phyloP scores from a whole-genome alignment of 371 early-diverging fungal genomes.

The Rhizopus stolonifer region DNA sequence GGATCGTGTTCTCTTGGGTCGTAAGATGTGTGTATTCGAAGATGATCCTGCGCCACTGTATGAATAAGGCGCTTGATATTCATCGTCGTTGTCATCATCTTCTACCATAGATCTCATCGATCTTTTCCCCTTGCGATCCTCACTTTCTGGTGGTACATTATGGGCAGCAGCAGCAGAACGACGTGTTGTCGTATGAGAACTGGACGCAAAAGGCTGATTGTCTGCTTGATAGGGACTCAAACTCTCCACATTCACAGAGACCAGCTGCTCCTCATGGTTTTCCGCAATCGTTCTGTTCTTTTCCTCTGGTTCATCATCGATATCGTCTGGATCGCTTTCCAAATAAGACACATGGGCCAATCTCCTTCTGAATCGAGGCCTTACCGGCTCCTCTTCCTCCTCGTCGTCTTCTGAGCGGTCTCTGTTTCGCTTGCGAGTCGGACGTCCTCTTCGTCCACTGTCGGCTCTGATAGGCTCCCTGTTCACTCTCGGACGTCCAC shows the following conservation, averaged over 20 bases:
- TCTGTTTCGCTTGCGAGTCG: conserved; percentile 25
- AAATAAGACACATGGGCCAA: conserved; percentile 35
- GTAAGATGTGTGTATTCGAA: not conserved
- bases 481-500: conserved; percentile 7
- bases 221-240: conserved; percentile 6
- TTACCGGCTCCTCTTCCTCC: conserved; percentile 34
- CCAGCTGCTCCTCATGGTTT: conserved; percentile 18
- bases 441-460: conserved; percentile 9
- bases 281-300: conserved; percentile 33
- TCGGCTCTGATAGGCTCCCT: conserved; percentile 2
- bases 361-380: conserved; percentile 51
- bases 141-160: conserved; percentile 1
- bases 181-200: not conserved
- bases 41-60: not conserved
- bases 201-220: conserved; percentile 3
- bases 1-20: conserved; percentile 17
- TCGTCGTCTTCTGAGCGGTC: conserved; percentile 29
- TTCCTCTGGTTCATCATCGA: conserved; percentile 37
- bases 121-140: conserved; percentile 43
- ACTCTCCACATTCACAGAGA: conserved; percentile 25
- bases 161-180: not conserved
- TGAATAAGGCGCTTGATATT: conserved; percentile 1
- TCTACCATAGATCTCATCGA: conserved; percentile 27
- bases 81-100: conserved; percentile 34
- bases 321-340: conserved; percentile 55